A percentile compares a stretch with the other conserved stretches of the same genome.
Conservation (phyloP, 2,329 filamentous ascomycete species). For the Penicillium digitatum region DNA sequence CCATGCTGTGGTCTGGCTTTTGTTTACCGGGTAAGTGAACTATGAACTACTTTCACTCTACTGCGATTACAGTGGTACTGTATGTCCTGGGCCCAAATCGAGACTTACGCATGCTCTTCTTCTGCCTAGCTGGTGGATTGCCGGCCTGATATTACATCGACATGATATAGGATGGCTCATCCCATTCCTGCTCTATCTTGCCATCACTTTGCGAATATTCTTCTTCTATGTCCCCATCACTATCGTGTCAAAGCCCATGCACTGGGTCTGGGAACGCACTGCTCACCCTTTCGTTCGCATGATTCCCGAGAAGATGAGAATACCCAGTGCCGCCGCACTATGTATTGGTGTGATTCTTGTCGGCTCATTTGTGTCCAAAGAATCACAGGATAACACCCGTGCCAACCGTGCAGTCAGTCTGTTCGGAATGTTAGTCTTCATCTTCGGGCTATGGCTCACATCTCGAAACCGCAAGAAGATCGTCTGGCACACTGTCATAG, state of each 20-base stretch:
- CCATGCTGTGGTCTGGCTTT: slow-evolving; percentile 47
- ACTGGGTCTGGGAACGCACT: slow-evolving; percentile 64
- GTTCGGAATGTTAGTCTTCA: slow-evolving; percentile 70
- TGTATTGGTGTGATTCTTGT: slow-evolving; percentile 71
- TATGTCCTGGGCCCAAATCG: slow-evolving; percentile 2
- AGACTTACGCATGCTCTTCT: slow-evolving; percentile 14
- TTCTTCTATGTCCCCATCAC: slow-evolving; percentile 69
- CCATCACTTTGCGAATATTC: slow-evolving; percentile 67
- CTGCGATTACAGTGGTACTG: neutral
- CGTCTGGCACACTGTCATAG: slow-evolving; percentile 74
- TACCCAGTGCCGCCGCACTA: slow-evolving; percentile 58
- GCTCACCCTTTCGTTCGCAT: slow-evolving; percentile 55
- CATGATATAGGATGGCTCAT: slow-evolving; percentile 75
- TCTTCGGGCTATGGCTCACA: slow-evolving; percentile 64
- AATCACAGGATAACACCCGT: slow-evolving; percentile 71
- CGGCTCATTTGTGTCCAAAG: slow-evolving; percentile 69
- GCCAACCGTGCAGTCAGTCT: slow-evolving; percentile 76
- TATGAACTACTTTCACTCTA: slow-evolving; percentile 10
- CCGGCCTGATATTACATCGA: slow-evolving; percentile 67
- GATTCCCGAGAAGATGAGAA: slow-evolving; percentile 64
- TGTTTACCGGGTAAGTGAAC: slow-evolving; percentile 52
- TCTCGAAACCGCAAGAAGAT: slow-evolving; percentile 63
- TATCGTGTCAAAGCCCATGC: slow-evolving; percentile 63
- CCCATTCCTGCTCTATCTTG: slow-evolving; percentile 77
- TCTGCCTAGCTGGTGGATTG: slow-evolving; percentile 66